Evolutionary conservation across 1,284 basidiomycete species (phyloP).

Genomic region (Hymenochaete sp.): DNA sequence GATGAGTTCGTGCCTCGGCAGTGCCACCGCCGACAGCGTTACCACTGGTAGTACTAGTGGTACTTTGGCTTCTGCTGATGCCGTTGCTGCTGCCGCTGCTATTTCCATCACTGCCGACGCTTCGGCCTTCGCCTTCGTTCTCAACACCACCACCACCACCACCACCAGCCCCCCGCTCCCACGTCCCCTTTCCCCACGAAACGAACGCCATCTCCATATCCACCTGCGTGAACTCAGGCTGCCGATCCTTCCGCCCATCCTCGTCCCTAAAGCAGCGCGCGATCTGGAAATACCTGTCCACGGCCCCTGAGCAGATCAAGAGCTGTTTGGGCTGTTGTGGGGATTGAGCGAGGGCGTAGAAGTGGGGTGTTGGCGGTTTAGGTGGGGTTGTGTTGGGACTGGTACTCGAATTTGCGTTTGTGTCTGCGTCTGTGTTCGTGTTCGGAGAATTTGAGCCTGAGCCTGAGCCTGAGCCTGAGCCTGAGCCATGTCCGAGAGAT

Average conservation of each 20-base stretch:
- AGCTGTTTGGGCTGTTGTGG: slow-evolving; percentile 96
- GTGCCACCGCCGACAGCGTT: too few relatives aligned
- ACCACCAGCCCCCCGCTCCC: too few relatives aligned
- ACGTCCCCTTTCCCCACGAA: slow-evolving; percentile 49
- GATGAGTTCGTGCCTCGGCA: too few relatives aligned
- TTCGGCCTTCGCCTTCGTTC: too few relatives aligned
- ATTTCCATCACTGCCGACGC: slow-evolving; percentile 21
- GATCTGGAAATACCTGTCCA: slow-evolving; percentile 88
- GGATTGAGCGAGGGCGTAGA: slow-evolving; percentile 90
- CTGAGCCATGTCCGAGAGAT: too few relatives aligned
- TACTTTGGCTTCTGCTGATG: too few relatives aligned
- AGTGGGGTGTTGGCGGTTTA: slow-evolving; percentile 52
- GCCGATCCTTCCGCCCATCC: slow-evolving; percentile 87
- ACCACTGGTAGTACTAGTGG: too few relatives aligned
- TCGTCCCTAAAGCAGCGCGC: slow-evolving; percentile 95
- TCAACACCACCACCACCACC: slow-evolving; percentile 20
- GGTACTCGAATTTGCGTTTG: not conserved
- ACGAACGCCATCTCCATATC: slow-evolving; percentile 97
- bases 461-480: too few relatives aligned
- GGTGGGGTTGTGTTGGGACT: too few relatives aligned
- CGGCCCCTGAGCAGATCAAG: slow-evolving; percentile 82
- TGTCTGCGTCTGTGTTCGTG: not conserved
- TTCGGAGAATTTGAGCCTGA: slow-evolving; percentile 16
- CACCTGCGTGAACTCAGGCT: slow-evolving; percentile 95
- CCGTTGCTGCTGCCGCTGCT: too few relatives aligned